Base-by-base conservation (phyloP, 148 eudicot genomes). In the Camellia sinensis region DNA sequence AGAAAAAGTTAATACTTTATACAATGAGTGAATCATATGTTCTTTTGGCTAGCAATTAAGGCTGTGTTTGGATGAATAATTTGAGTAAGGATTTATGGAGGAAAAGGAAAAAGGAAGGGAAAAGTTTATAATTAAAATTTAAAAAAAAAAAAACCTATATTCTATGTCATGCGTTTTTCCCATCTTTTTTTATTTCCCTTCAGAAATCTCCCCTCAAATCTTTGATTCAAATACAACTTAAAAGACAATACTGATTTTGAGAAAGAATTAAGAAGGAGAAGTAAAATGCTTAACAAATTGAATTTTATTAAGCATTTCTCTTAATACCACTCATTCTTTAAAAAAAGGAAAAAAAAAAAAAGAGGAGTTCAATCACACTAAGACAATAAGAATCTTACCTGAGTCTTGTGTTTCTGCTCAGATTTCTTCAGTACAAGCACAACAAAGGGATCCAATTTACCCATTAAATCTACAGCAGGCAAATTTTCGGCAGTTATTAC, bases 401-500 rank as follows among this genome's bases (percentile, higher is more conserved):
- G 75, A 61, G 98, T 93, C 90, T 91, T 95, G 85, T 79, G 59
- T 83, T 85, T 95, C 60, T 90, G 84, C n/a, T 89, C 93, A 0
- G 94, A 85, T 72, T 95, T 93, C 74, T 87, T 95, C 89, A 91
- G 80, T 13, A 74, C 62, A 19, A 93, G 77, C 2, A 90, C 92
- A n/a, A 93, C 96, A 70, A 79, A 95, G 18, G 98, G 98, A 76
- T 95, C 97, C 5, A 97, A 84, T 82, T 95, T 95, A 19, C 98
- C 98, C 81, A 83, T 75, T 43, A 93, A 15, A 85, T 95, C 98
- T 79, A 84, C 82, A 12, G 88, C 89, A 0, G 98, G 96, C 86
- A 95, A 86, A 45, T 87, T 84, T 86, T 95, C 94, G 11, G 94
- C 96, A 12, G 87, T 83, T 76, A 93, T 86, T 3, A 95, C 89